Base-by-base conservation (phyloP, 768 basidiomycete genomes). In the Fibroporia radiculosa region DNA sequence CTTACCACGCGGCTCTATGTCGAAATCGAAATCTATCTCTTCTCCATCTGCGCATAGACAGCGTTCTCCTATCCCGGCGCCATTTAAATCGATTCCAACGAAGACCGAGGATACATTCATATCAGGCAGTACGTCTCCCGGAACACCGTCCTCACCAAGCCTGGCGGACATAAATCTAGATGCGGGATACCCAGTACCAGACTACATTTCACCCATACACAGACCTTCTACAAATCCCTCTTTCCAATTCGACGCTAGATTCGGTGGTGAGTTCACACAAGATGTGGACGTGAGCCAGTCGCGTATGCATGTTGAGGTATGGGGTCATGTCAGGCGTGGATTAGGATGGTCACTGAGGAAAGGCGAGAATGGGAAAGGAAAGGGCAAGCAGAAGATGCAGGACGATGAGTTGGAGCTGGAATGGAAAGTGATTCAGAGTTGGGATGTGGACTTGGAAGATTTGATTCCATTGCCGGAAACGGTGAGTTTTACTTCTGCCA, bases 171-270 rank as follows among this genome's bases (percentile, higher is more conserved):
- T 35, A 19, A 7, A 35, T 18, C 34, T 10, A 18, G 16, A 24
- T 4, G 44, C 46, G 8, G 11, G 4, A 7, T 25, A 43, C 5
- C 43, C 32, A 1, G 53, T 51, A 1, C 79, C 86, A 2, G 75
- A 86, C 56, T 93, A 81, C 60, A 72, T 91, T 38, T 95, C 92
- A 2, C 72, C 77, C 0, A 71, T 88, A 39, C 91, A 92, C 59
- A 72, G 68, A 19, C 84, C 90, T 3, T 93, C 92, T 1, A 92
- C 84, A 1, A 87, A 91, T 59, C 93, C 93, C 1, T 62, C 68
- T 19, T 95, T 91, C 54, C 44, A 69, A 1, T 64, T 86, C 14
- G 80, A 92, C 54, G 59, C 70, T 6, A 65, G 56, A 12, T 66
- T 72, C 4, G 60, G 67, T 25, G 62, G 61, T 22, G 79, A 82